Conservation (phyloP, 2,329 filamentous ascomycete genomes). For the Eurotiales sp. region DNA sequence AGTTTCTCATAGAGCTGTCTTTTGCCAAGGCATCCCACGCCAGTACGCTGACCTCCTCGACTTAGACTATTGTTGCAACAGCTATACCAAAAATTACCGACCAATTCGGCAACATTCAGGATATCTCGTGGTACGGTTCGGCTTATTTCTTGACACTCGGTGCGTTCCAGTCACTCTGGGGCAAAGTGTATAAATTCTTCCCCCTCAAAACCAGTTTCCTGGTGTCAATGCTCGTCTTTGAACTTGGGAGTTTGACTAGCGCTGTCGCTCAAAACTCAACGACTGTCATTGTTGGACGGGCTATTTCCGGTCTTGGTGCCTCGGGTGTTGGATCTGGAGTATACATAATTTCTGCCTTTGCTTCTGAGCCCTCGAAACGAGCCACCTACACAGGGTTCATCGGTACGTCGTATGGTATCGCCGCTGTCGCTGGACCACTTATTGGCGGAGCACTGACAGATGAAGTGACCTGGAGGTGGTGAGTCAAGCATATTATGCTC, state of each 20-base stretch:
- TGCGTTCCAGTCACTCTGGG: constrained; percentile 29
- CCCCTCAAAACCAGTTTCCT: constrained; percentile 33
- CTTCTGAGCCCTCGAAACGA: background rate
- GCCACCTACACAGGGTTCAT: background rate
- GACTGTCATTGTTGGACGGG: constrained; percentile 37
- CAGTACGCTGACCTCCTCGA: background rate
- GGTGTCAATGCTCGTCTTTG: constrained; percentile 36
- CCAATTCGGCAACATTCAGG: constrained; percentile 23
- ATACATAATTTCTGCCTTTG: constrained; percentile 22
- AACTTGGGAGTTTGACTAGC: constrained; percentile 36
- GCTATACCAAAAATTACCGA: no score
- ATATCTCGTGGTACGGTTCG: constrained; percentile 34
- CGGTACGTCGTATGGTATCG: constrained; percentile 32
- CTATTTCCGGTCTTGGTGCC: constrained; percentile 31
- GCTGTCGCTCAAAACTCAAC: constrained; percentile 30
- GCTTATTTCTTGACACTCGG: constrained; percentile 33
- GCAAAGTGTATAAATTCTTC: constrained; percentile 27
- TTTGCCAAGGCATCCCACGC: background rate
- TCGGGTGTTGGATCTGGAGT: constrained; percentile 28
- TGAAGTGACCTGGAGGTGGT: constrained; percentile 45
- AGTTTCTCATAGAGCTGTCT: background rate
- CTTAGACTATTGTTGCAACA: constrained; percentile 32
- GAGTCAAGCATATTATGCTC: background rate
- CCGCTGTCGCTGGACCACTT: constrained; percentile 47
- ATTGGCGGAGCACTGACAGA: constrained; percentile 45